Conservation (phyloP, 1,284 basidiomycete genomes). For the Tilletia caries region DNA sequence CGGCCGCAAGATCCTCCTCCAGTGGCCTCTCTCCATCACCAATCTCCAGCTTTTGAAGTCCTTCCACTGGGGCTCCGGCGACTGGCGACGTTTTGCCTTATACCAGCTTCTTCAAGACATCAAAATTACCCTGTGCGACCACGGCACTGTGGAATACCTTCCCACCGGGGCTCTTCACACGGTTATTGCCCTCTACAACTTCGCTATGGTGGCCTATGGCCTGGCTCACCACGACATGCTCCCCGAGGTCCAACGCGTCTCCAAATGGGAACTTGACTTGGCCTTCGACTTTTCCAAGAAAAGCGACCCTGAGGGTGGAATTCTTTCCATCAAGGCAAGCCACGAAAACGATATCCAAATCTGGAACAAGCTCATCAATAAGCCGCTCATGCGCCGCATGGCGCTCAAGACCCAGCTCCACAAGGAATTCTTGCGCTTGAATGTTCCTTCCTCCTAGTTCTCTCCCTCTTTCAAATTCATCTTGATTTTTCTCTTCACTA, state of each 20-base stretch:
- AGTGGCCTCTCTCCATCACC: background rate
- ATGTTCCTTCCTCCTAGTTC: background rate
- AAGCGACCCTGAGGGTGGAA: background rate
- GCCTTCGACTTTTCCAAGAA: background rate
- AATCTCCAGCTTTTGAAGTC: background rate
- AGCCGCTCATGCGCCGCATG: background rate
- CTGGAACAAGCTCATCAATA: background rate
- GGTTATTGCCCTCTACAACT: background rate
- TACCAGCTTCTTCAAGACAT: background rate
- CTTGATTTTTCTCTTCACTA: background rate
- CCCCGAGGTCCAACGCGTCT: background rate
- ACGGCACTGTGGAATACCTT: background rate
- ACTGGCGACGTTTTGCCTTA: no score
- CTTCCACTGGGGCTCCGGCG: background rate
- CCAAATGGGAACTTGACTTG: background rate
- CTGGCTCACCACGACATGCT: background rate
- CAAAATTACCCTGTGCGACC: background rate
- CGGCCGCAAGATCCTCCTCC: background rate
- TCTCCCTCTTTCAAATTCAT: background rate
- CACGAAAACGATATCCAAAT: background rate
- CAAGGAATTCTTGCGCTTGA: background rate
- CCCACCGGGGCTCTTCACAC: background rate
- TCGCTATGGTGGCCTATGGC: slow-evolving; percentile 2
- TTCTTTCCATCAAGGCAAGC: background rate
- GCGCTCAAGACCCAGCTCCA: background rate